A percentile compares a stretch with the other conserved stretches of the same genome.
Evolutionary conservation across 1,284 basidiomycete genomes (phyloP).

Genomic region (Melampsora medusae): DNA sequence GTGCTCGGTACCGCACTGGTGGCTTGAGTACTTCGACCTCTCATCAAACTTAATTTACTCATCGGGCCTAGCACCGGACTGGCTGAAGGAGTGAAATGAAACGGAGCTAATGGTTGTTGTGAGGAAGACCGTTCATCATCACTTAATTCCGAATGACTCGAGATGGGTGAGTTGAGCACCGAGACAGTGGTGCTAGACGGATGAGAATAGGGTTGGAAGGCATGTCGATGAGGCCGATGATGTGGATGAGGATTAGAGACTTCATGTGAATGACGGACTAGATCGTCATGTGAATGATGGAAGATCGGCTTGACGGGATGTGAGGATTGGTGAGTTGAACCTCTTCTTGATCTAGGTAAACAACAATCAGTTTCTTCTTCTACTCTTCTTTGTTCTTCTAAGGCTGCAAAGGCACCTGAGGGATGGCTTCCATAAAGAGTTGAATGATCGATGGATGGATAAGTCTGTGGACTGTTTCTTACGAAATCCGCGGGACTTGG

Average conservation of each 20-base stretch:
- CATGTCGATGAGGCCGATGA: conserved; percentile 33
- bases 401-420: background rate
- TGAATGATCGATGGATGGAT: background rate
- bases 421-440: background rate
- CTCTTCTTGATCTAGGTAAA: conserved; percentile 8
- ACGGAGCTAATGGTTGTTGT: background rate
- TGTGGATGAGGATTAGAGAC: conserved; percentile 21
- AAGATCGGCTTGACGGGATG: background rate
- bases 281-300: conserved; percentile 15
- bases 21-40: background rate
- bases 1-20: background rate
- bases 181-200: conserved; percentile 28
- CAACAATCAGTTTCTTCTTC: conserved; percentile 8
- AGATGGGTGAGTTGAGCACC: conserved; percentile 9
- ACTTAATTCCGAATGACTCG: conserved; percentile 18
- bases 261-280: conserved; percentile 31
- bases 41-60: conserved; percentile 66
- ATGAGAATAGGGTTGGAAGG: conserved; percentile 40
- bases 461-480: background rate
- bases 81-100: conserved; percentile 57
- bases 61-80: conserved; percentile 80
- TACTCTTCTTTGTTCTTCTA: conserved; percentile 4
- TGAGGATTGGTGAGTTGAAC: background rate
- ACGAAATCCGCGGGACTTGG: background rate
- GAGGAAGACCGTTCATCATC: conserved; percentile 10